Evolutionary conservation across 2,329 filamentous ascomycete genomes (phyloP), one percentile per base, ranked within the genome.

Genomic region (Fusarium goolgardi): DNA sequence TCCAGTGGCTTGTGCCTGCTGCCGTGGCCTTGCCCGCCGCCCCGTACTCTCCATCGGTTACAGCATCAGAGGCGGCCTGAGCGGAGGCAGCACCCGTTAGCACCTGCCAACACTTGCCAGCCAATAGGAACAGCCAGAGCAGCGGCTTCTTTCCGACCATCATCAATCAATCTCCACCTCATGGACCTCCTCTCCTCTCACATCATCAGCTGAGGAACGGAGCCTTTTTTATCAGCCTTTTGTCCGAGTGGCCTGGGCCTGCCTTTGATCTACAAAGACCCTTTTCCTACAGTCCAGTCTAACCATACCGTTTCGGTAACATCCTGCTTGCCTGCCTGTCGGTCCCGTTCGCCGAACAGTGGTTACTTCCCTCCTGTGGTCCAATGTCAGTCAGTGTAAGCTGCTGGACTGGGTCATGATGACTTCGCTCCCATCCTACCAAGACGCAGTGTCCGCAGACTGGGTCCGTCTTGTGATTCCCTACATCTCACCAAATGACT

Each of bases 381-480:
- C 47, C 13, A 39, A 51, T 51, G 47, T 39, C 32, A 51, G 13
- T 51, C 47, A 51, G 34, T 51, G 18, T 51, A 40, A 35, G 23
- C 23, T 29, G 20, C 39, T 39, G 18, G n/a, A 32, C 53, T 37
- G 29, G 21, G 35, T 37, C 40, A 63, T 20, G 58, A 78, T 78
- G 77, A 46, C 67, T 40, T 64, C 71, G 13, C 80, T 83, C n/a
- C 85, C 86, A 2, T 85, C 86, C 0, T 88, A 88, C 73, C 76
- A 80, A 51, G 81, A 87, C 60, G 85, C 86, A 53, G 71, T 78
- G 10, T 76, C 73, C 12, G 72, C 73, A 23, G 81, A 87, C 77
- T 87, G 85, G 84, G 77, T 87, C 18, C 74, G 74, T 31, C 65
- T 87, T 6, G 81, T 81, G 15, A 83, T 80, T 9, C 80, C 83